phyloP scores from a whole-genome alignment of 2,329 filamentous ascomycete genomes.

The Blastomyces emzantsi region DNA sequence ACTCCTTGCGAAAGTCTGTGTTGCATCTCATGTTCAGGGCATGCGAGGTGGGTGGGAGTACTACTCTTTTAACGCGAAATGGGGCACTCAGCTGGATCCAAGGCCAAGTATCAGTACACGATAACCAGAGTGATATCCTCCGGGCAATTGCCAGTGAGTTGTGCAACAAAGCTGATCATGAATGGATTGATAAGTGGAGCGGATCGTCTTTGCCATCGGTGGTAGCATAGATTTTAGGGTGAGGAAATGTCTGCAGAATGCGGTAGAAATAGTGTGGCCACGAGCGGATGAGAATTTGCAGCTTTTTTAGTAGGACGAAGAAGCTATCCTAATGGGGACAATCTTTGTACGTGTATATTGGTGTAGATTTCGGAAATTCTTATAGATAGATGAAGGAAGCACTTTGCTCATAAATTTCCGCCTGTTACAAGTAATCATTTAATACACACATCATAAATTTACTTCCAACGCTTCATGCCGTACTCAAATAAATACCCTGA shows the following conservation, averaged over 20 bases:
- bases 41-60: conserved; percentile 61
- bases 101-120: conserved; percentile 46
- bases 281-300: neutral
- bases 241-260: neutral
- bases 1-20: conserved; percentile 54
- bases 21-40: conserved; percentile 55
- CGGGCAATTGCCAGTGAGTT: conserved; percentile 51
- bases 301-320: neutral
- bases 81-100: conserved; percentile 68
- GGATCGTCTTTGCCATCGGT: conserved; percentile 37
- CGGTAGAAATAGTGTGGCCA: neutral
- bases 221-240: conserved; percentile 21
- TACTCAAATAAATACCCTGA: neutral
- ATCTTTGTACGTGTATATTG: neutral
- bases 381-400: neutral
- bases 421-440: neutral
- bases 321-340: neutral
- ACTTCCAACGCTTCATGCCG: neutral
- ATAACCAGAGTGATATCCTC: conserved; percentile 36
- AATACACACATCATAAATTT: neutral
- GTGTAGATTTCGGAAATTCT: neutral
- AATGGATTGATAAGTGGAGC: conserved; percentile 60
- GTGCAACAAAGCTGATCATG: conserved; percentile 57
- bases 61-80: conserved; percentile 68
- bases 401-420: neutral